These are phyloP conservation scores for Castanea sativa DNA, from an alignment of 306 rosid species.

Conservation along the genomic window DNA sequence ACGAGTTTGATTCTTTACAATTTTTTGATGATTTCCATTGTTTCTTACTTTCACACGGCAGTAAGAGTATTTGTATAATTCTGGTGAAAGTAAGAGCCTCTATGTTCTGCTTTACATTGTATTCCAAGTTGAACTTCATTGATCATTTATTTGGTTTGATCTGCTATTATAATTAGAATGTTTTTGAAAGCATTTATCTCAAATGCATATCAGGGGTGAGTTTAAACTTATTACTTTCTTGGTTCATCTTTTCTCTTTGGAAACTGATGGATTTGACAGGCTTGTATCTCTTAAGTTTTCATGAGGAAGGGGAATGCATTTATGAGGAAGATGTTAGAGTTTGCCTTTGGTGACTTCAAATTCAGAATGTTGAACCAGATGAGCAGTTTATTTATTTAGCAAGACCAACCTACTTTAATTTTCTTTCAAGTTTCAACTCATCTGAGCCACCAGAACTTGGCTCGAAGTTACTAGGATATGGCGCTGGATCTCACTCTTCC, in stretches of 20 bases:
- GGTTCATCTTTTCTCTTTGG: not conserved
- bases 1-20: slow-evolving; percentile 49
- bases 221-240: not conserved
- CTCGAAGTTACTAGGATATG: too few species aligned
- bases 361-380: too few species aligned
- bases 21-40: slow-evolving; percentile 25
- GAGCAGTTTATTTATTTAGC: too few species aligned
- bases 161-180: slow-evolving; percentile 23
- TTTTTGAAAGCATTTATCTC: slow-evolving; percentile 13
- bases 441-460: too few species aligned
- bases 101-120: slow-evolving; percentile 42
- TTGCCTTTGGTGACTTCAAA: too few species aligned
- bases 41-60: slow-evolving; percentile 29
- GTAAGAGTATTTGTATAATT: slow-evolving; percentile 37
- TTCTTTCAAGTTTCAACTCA: too few species aligned
- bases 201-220: not conserved
- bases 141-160: slow-evolving; percentile 30
- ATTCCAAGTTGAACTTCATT: slow-evolving; percentile 32
- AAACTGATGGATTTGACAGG: not conserved
- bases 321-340: too few species aligned
- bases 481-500: too few species aligned
- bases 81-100: slow-evolving; percentile 43
- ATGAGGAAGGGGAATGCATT: too few species aligned
- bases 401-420: too few species aligned
- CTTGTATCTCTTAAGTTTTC: not conserved